A percentile compares a stretch with the other conserved stretches of the same genome.
Evolutionary conservation across 306 rosid species (phyloP).

Genomic region (Trichosanthes truncata): DNA sequence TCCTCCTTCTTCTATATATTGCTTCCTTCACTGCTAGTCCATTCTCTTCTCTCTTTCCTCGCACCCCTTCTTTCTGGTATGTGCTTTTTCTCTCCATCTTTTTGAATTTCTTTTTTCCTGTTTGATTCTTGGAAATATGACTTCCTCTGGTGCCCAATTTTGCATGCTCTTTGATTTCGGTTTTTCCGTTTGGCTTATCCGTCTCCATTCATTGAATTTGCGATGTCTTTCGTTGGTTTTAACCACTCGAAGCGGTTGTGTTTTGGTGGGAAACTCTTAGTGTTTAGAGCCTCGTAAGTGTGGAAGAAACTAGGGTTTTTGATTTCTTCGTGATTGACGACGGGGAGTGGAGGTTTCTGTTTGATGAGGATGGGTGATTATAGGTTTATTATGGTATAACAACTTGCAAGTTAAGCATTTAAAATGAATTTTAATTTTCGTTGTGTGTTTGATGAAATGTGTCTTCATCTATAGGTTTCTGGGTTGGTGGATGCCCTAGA

Average conservation of each 20-base stretch:
- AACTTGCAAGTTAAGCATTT: not conserved
- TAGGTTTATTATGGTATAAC: not conserved
- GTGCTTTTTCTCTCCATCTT: not conserved
- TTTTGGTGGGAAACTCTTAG: not conserved
- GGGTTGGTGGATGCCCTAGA: slow-evolving; percentile 24
- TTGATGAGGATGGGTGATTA: not conserved
- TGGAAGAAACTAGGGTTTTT: slow-evolving; percentile 1
- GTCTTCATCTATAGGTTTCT: slow-evolving; percentile 8
- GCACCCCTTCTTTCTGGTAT: slow-evolving; percentile 11
- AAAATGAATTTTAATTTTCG: not conserved
- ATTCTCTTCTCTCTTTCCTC: slow-evolving; percentile 9
- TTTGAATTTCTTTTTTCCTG: not conserved
- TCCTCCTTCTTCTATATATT: not conserved
- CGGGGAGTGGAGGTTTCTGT: not conserved
- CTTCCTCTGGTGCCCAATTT: not conserved
- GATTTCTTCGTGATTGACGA: not conserved
- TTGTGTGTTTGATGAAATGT: not conserved
- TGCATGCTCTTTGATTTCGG: slow-evolving; percentile 2
- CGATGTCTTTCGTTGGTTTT: not conserved
- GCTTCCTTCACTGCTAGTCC: slow-evolving; percentile 17
- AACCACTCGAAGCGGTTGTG: not conserved
- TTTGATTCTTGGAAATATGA: not conserved
- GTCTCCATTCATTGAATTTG: not conserved
- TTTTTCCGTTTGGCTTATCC: not conserved
- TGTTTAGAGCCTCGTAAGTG: not conserved